Evolutionary conservation across 345 rosid genomes (phyloP), one percentile per base, ranked within the genome.

Genomic region (Abelmoschus esculentus): DNA sequence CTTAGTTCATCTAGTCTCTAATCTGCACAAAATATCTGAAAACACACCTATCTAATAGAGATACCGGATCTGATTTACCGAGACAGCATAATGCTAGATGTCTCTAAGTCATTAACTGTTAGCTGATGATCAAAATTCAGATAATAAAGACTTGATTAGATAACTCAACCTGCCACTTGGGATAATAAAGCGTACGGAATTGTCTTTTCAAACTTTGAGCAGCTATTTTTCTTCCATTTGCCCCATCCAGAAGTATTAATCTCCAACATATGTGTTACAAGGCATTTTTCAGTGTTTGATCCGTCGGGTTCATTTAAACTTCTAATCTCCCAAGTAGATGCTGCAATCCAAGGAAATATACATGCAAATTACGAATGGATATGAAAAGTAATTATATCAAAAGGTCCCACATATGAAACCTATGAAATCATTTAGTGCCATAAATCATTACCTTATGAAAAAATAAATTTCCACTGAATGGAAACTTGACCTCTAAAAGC

Each of bases 301-400:
- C 91, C 92, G 80, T 72, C 73, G 47, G 91, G 85, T 61, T 81
- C 69, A 63, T 80, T 82, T 70, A 91, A 71, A 80, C 74, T 80
- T 80, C 85, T 84, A 56, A 95, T 86, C 88, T 95, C 99, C 99
- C 99, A 95, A 69, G 89, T 84, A 56, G 96, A 91, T 67, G 99
- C 99, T 95, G 75, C 70, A 81, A 75, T 80, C 11, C 70, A 74
- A 57, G 70, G n/a, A 74, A 40, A 71, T 49, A 71, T 61, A 62
- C 46, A 71, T 31, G 32, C 7, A 56, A 12, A 59, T 36, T 58
- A 49, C 2, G 3, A 15, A 31, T 8, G 4, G 42, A 26, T 29
- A 70, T 31, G 58, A 59, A 59, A 7, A 47, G 34, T 29, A 32
- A 10, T 58, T 59, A 26, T 15, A 46, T 46, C 66, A 66, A 49